These are phyloP conservation scores for Microdochium bolleyi DNA, from an alignment of 2,329 filamentous ascomycete genomes.

Conservation along the genomic window DNA sequence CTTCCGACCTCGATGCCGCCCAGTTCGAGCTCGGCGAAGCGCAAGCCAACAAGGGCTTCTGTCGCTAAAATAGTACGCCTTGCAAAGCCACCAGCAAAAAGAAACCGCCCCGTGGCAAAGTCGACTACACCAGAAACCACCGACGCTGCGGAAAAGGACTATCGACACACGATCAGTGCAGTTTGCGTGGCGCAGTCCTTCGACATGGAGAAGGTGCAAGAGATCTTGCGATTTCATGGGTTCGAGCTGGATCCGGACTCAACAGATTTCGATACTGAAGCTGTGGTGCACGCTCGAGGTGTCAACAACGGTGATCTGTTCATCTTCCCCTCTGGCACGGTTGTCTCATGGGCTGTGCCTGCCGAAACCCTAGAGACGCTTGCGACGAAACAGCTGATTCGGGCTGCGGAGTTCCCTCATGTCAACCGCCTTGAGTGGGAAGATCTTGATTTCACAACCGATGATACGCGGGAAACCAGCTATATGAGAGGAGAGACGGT, in stretches of 20 bases:
- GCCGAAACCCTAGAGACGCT: slow-evolving; percentile 63
- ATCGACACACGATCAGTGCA: slow-evolving; percentile 40
- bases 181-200: slow-evolving; percentile 57
- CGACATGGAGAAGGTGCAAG: slow-evolving; percentile 52
- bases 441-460: slow-evolving; percentile 79
- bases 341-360: slow-evolving; percentile 86
- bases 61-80: slow-evolving; percentile 65
- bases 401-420: slow-evolving; percentile 70
- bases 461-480: slow-evolving; percentile 64
- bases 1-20: neutral
- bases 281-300: slow-evolving; percentile 55
- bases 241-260: slow-evolving; percentile 55
- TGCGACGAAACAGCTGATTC: slow-evolving; percentile 63
- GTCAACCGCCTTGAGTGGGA: slow-evolving; percentile 70
- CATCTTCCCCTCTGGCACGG: slow-evolving; percentile 87
- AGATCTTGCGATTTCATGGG: slow-evolving; percentile 49
- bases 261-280: slow-evolving; percentile 51
- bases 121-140: slow-evolving; percentile 11
- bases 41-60: slow-evolving; percentile 35
- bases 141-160: slow-evolving; percentile 28
- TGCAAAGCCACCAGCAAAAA: neutral
- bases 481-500: slow-evolving; percentile 82
- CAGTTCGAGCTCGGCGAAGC: slow-evolving; percentile 23
- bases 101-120: slow-evolving; percentile 19
- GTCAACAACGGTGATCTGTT: slow-evolving; percentile 77